Base-by-base conservation (phyloP, 2,329 filamentous ascomycete species). In the Paracamarosporium sp. region DNA sequence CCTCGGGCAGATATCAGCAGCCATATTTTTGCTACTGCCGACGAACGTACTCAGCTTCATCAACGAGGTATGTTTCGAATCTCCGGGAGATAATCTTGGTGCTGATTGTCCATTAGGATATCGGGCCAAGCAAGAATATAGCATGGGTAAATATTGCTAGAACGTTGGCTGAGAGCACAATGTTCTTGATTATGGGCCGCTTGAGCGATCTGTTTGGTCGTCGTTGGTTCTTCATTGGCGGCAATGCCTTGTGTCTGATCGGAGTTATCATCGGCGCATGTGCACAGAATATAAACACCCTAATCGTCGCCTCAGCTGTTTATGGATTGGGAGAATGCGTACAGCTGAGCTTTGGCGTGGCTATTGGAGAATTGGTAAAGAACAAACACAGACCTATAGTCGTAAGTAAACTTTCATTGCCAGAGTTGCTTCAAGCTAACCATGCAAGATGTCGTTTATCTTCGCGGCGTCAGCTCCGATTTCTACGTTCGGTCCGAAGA, bases 161-260 rank as follows among this genome's bases (percentile, higher is more conserved):
- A 45, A 58, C 59, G 5, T 41, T 61, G 12, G 54, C 51, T 3
- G 55, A 58, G 41, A 59, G 55, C 36, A 54, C 45, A 9, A 61
- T 59, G 56, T 61, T 58, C n/a, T 27, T 59, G 41, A 52, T 62
- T 0, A 51, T 48, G 5, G 60, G 60, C 24, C 53, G 60, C 28
- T 44, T 62, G 22, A 50, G 40, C 46, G 60, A 62, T 35, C 36
- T 62, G 24, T 62, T 62, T 28, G 56, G 60, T 13, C 57, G 60
- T 38, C 60, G 60, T 7, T 62, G 51, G 50, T 62, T 62, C 51
- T 62, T 62, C 31, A 62, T 62, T 27, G 60, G 60, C 20, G 60
- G 52, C 33, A 62, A 60, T 45, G 25, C n/a, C 51, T 22, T 62
- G 1, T 52, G 52, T 31, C 33, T 62, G 20, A 56, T 62, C 35